Conservation (phyloP, 2,329 filamentous ascomycete genomes). For the Aspergillus carbonarius region DNA sequence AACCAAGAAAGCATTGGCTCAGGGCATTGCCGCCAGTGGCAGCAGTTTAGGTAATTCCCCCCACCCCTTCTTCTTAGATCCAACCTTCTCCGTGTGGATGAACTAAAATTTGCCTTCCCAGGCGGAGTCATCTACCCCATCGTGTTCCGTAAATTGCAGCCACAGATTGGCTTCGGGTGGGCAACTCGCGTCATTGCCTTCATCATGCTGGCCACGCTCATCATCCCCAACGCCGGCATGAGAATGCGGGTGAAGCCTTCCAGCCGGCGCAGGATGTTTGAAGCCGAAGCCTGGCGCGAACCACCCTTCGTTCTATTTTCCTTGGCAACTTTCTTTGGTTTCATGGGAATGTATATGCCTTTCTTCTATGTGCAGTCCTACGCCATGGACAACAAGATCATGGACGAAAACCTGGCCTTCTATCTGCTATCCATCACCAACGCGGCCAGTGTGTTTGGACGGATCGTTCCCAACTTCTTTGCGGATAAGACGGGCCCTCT, state of each 20-base stretch:
- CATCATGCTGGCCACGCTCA: not conserved
- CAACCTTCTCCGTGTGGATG: no score
- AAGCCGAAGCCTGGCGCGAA: conserved; percentile 39
- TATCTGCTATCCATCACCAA: conserved; percentile 63
- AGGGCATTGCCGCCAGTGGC: not conserved
- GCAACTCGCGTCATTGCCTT: not conserved
- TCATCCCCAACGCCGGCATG: not conserved
- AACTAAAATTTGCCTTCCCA: not conserved
- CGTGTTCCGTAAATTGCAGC: not conserved
- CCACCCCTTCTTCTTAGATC: not conserved
- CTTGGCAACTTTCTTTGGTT: conserved; percentile 42
- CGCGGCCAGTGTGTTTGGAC: conserved; percentile 51
- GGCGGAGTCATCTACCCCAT: not conserved
- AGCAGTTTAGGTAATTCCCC: not conserved
- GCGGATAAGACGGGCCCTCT: conserved; percentile 53
- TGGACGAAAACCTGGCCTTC: conserved; percentile 49
- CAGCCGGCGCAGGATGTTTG: conserved; percentile 32
- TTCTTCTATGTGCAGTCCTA: conserved; percentile 57
- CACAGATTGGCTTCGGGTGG: not conserved
- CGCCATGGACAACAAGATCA: conserved; percentile 47
- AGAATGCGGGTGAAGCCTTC: conserved; percentile 25
- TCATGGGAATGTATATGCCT: conserved; percentile 47
- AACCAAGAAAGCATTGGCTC: not conserved
- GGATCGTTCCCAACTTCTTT: conserved; percentile 51
- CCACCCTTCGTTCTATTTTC: conserved; percentile 39